These are phyloP conservation scores for Spencermartinsiella ligniputridi DNA, from an alignment of 1,139 yeast genomes.

Conservation along the genomic window DNA sequence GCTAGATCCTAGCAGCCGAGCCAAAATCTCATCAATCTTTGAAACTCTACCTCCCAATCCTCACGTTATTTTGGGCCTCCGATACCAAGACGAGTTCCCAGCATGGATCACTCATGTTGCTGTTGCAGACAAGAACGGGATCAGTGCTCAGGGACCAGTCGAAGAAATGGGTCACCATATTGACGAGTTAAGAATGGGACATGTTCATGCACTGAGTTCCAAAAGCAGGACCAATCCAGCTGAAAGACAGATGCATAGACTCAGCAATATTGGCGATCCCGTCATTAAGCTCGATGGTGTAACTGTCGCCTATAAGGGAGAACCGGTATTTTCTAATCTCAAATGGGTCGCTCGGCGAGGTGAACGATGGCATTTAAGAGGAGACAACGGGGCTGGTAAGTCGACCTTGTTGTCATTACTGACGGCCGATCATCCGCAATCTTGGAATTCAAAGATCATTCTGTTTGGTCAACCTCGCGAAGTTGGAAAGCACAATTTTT, in stretches of 20 bases:
- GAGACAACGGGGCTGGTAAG: conserved; percentile 91
- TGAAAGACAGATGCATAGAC: conserved; percentile 4
- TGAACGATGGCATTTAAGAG: conserved; percentile 83
- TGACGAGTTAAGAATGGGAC: conserved; percentile 25
- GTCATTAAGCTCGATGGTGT: conserved; percentile 61
- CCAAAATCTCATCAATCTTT: conserved; percentile 53
- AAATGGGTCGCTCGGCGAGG: conserved; percentile 66
- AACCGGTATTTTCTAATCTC: conserved; percentile 54
- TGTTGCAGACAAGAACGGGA: conserved; percentile 52
- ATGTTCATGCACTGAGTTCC: conserved; percentile 6
- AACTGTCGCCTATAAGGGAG: conserved; percentile 61
- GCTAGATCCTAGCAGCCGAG: conserved; percentile 70
- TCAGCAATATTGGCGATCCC: conserved; percentile 18
- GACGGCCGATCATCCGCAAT: conserved; percentile 95
- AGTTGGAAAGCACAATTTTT: conserved; percentile 73
- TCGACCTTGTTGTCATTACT: conserved; percentile 78
- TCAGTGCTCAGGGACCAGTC: conserved; percentile 46
- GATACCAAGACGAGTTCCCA: conserved; percentile 73
- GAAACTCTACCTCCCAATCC: conserved; percentile 37
- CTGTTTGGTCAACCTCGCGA: conserved; percentile 65
- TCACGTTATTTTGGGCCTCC: conserved; percentile 62
- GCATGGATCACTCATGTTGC: conserved; percentile 73
- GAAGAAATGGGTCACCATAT: conserved; percentile 33
- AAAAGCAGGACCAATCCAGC: not conserved
- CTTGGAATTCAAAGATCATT: conserved; percentile 72